phyloP scores from a whole-genome alignment of 345 rosid genomes.

The Linum lewisii region DNA sequence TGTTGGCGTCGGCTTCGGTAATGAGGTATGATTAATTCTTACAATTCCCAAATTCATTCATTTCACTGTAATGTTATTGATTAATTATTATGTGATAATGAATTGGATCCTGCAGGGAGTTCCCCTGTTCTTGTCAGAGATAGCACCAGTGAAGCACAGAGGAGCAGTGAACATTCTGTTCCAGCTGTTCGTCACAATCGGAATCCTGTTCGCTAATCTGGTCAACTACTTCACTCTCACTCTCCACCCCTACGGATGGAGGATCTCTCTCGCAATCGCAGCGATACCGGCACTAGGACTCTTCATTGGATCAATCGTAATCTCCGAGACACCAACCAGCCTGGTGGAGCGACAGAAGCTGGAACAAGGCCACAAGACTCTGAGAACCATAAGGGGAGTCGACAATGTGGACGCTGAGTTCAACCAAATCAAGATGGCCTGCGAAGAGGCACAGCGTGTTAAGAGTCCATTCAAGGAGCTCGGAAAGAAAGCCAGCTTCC shows the following conservation, averaged over 20 bases:
- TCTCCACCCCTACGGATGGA: slow-evolving; percentile 44
- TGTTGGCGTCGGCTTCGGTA: slow-evolving; percentile 42
- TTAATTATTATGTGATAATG: too few relatives aligned
- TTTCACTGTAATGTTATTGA: too few relatives aligned
- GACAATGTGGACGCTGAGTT: slow-evolving; percentile 38
- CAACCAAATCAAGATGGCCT: slow-evolving; percentile 29
- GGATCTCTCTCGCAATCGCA: slow-evolving; percentile 43
- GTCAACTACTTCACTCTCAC: slow-evolving; percentile 40
- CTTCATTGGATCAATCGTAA: slow-evolving; percentile 38
- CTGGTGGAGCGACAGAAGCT: slow-evolving; percentile 34
- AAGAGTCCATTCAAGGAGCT: slow-evolving; percentile 33
- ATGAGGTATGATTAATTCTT: too few relatives aligned
- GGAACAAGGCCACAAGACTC: slow-evolving; percentile 21
- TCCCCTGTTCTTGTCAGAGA: slow-evolving; percentile 59
- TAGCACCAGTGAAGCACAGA: slow-evolving; percentile 39
- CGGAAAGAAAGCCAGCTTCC: slow-evolving; percentile 33
- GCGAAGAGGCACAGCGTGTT: slow-evolving; percentile 30
- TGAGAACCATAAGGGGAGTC: slow-evolving; percentile 42
- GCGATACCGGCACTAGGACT: slow-evolving; percentile 39
- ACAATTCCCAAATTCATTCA: too few relatives aligned
- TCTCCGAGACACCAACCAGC: slow-evolving; percentile 55
- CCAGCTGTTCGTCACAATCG: slow-evolving; percentile 47
- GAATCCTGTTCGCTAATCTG: slow-evolving; percentile 39
- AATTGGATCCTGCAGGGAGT: slow-evolving; percentile 56
- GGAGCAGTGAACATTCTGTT: slow-evolving; percentile 56